These are phyloP conservation scores for Dendrocalamus latiflorus DNA, from an alignment of 202 grass and related monocot genomes.

Conservation along the genomic window DNA sequence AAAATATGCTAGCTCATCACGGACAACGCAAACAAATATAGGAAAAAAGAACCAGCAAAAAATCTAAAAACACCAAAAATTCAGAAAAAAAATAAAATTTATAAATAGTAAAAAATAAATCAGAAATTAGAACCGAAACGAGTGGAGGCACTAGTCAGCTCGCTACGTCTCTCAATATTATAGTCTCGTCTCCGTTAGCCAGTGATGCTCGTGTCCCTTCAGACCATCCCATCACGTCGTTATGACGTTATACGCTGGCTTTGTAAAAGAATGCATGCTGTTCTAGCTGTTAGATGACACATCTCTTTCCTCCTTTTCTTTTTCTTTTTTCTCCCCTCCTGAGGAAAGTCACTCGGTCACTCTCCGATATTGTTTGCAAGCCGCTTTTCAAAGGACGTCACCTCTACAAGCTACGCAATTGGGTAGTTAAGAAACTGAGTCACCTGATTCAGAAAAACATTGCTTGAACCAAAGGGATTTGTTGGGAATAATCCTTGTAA, in stretches of 20 bases:
- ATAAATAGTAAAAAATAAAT: too few species aligned
- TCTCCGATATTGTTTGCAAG: slow-evolving; percentile 17
- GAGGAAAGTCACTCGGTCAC: slow-evolving; percentile 2
- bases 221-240: slow-evolving; percentile 30
- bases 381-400: slow-evolving; percentile 12
- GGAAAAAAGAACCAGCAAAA: too few species aligned
- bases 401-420: background rate
- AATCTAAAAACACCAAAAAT: too few species aligned
- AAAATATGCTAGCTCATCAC: too few species aligned
- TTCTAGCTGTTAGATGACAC: slow-evolving; percentile 32
- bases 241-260: slow-evolving; percentile 27
- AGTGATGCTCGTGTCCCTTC: slow-evolving; percentile 17
- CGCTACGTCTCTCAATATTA: background rate
- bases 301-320: slow-evolving; percentile 34
- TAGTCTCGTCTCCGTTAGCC: background rate
- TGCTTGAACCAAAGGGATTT: background rate
- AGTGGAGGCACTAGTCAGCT: background rate
- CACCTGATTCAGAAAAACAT: background rate
- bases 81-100: too few species aligned
- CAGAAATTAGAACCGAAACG: too few species aligned
- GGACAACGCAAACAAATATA: too few species aligned
- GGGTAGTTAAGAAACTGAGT: background rate
- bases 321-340: background rate
- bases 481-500: background rate
- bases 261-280: slow-evolving; percentile 23